Base-by-base conservation (phyloP, 1,284 basidiomycete genomes). In the Phaffia rhodozyma region DNA sequence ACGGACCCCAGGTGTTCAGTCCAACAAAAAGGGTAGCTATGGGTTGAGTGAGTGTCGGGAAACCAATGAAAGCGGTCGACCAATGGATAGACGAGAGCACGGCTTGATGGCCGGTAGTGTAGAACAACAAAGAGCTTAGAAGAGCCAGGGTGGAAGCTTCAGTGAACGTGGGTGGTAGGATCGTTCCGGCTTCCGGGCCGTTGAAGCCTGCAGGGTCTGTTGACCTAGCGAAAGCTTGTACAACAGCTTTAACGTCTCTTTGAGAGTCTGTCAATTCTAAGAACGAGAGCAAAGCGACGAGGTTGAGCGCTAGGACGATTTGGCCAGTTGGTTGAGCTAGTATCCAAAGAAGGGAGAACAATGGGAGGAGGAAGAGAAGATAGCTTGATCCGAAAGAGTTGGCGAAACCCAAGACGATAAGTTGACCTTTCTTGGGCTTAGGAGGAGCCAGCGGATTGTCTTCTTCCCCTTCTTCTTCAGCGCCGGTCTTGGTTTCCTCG, bases 31-130 rank as follows among this genome's bases (percentile, higher is more conserved):
- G 54, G 0, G 86, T 86, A 0, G 91, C 87, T 70, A 84, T 83
- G 0, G 86, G 85, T 73, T 91, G 91, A 13, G 77, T 79, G 54
- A 92, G 79, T 0, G 78, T 83, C 0, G 83, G 75, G 81, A 75
- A 92, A 71, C 70, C 91, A 69, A 83, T 74, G 75, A 97, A 98
- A 0, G 89, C 93, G 0, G 86, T 76, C 73, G 97, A 94, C 96
- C 96, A 99, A 71, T 98, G 93, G 62, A 99, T 85, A 9, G 89
- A 86, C 0, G 90, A 82, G 52, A 98, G 80, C 0, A 87, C 87
- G 0, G 91, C 82, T 75, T 97, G 92, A 72, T 98, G 94, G 1
- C 94, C 94, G 0, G 93, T 96, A 0, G 82, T 78, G 73, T 89
- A 91, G 81, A 94, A 97, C 9, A 82, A 75, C 62, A 89, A 79